Evolutionary conservation across 2,329 filamentous ascomycete genomes (phyloP).

Genomic region (Pseudogymnoascus sp.): DNA sequence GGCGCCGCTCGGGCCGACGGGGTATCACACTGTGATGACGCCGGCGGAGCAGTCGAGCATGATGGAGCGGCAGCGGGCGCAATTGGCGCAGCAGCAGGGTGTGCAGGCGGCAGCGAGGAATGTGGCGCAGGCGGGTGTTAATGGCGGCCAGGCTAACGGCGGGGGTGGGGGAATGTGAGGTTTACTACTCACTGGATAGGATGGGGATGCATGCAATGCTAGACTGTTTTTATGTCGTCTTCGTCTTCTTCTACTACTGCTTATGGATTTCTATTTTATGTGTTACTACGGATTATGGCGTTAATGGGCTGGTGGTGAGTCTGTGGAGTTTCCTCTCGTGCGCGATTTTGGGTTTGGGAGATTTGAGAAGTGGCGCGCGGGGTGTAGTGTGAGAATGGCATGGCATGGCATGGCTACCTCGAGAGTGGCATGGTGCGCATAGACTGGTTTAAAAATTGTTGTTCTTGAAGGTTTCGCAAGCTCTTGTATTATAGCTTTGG

Average conservation of each 20-base stretch:
- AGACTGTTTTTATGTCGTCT: background rate
- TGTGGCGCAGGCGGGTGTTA: background rate
- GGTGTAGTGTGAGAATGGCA: background rate
- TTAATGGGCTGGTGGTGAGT: background rate
- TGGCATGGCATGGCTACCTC: background rate
- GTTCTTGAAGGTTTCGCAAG: background rate
- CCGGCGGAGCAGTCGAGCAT: conserved; percentile 28
- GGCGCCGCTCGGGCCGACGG: conserved; percentile 20
- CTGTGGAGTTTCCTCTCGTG: background rate
- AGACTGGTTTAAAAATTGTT: background rate
- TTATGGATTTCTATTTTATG: background rate
- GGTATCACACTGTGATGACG: conserved; percentile 26
- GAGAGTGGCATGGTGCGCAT: background rate
- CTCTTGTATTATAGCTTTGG: background rate
- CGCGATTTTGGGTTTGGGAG: background rate
- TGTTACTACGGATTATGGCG: background rate
- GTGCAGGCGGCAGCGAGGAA: background rate
- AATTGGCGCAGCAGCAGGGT: conserved; percentile 25
- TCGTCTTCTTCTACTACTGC: background rate
- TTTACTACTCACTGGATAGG: background rate
- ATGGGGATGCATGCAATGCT: background rate
- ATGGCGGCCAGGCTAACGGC: background rate
- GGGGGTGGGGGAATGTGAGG: background rate
- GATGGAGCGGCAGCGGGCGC: conserved; percentile 29
- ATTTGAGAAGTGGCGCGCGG: background rate